A percentile compares a stretch with the other conserved stretches of the same genome.
phyloP scores from a whole-genome alignment of 805 yeast genomes.

The Wickerhamomyces canadensis region DNA sequence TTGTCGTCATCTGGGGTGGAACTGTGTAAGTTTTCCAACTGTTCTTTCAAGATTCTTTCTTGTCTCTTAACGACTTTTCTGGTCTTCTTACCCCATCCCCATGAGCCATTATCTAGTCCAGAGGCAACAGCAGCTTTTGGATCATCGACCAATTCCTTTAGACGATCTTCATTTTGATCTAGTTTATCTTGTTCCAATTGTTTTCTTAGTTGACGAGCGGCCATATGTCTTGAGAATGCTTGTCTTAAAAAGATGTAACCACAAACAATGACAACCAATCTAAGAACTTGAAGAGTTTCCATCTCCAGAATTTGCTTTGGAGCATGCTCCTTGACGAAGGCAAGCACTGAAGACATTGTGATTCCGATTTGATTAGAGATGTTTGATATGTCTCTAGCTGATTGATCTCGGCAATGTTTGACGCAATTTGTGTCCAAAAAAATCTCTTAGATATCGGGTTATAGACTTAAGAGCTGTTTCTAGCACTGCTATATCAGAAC shows the following conservation, averaged over 20 bases:
- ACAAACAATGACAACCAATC: slow-evolving; percentile 49
- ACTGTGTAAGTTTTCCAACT: slow-evolving; percentile 38
- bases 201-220: slow-evolving; percentile 47
- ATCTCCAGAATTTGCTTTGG: slow-evolving; percentile 31
- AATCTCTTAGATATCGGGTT: too few relatives aligned
- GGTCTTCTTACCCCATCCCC: slow-evolving; percentile 82
- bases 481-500: too few relatives aligned
- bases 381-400: too few relatives aligned
- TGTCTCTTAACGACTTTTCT: slow-evolving; percentile 53
- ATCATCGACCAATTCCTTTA: slow-evolving; percentile 26
- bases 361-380: not conserved
- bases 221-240: slow-evolving; percentile 50
- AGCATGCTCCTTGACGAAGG: slow-evolving; percentile 6
- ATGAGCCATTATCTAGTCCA: slow-evolving; percentile 34
- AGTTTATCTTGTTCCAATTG: slow-evolving; percentile 38
- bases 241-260: slow-evolving; percentile 58
- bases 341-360: slow-evolving; percentile 2
- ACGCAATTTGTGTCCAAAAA: too few relatives aligned
- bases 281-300: slow-evolving; percentile 40
- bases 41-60: slow-evolving; percentile 47
- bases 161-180: slow-evolving; percentile 4
- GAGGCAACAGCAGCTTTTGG: slow-evolving; percentile 35
- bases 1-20: slow-evolving; percentile 51
- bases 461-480: too few relatives aligned
- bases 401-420: too few relatives aligned